Evolutionary conservation across 768 basidiomycete species (phyloP).

Genomic region (Boletus edulis): DNA sequence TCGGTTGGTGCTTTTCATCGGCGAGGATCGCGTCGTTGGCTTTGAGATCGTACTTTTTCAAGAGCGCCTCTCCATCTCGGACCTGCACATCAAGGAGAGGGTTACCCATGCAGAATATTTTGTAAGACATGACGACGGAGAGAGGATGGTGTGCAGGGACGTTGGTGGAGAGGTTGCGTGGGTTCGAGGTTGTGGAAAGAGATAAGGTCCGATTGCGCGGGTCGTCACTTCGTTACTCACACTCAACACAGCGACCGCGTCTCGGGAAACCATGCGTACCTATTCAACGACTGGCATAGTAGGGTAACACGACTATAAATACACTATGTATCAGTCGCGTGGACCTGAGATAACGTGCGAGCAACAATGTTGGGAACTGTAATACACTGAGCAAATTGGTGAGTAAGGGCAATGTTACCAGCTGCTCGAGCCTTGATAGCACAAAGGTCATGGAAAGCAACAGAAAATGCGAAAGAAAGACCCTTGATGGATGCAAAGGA

Average conservation of each 20-base stretch:
- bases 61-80: slow-evolving; percentile 74
- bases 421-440: slow-evolving; percentile 50
- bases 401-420: slow-evolving; percentile 19
- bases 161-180: slow-evolving; percentile 12
- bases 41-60: slow-evolving; percentile 88
- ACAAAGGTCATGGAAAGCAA: slow-evolving; percentile 55
- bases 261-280: background rate
- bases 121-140: slow-evolving; percentile 48
- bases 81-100: slow-evolving; percentile 97
- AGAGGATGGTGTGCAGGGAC: slow-evolving; percentile 2
- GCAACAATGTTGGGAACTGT: slow-evolving; percentile 16
- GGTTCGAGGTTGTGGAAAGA: slow-evolving; percentile 6
- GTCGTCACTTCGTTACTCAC: background rate
- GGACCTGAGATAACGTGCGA: slow-evolving; percentile 19
- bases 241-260: background rate
- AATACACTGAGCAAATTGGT: slow-evolving; percentile 26
- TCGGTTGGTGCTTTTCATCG: slow-evolving; percentile 79
- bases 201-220: background rate
- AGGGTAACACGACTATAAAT: background rate
- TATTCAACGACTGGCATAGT: too few relatives aligned
- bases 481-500: slow-evolving; percentile 49
- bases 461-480: slow-evolving; percentile 44
- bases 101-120: slow-evolving; percentile 90
- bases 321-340: background rate
- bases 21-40: slow-evolving; percentile 97